Conservation (phyloP, 2,329 filamentous ascomycete genomes). For the Pyrenochaeta sp. region DNA sequence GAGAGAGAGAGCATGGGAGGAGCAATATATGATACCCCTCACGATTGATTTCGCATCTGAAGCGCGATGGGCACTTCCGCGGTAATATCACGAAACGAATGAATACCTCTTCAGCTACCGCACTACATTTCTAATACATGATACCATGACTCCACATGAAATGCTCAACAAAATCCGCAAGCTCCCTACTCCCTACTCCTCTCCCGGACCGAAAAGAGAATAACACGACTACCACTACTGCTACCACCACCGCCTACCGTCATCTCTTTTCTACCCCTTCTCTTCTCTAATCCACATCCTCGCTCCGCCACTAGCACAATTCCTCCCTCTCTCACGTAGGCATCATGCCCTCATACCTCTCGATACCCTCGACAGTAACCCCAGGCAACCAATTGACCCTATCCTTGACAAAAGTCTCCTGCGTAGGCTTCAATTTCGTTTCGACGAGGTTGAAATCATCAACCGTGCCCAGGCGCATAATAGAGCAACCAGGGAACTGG, state of each 20-base stretch:
- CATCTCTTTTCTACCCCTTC: too few species aligned
- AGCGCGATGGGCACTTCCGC: not conserved
- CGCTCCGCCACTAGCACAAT: not conserved
- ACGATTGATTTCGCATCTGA: not conserved
- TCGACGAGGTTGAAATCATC: slow-evolving; percentile 69
- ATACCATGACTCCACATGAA: not conserved
- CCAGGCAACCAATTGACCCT: slow-evolving; percentile 59
- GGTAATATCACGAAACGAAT: not conserved
- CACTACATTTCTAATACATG: not conserved
- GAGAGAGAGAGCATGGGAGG: not conserved
- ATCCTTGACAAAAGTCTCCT: slow-evolving; percentile 63
- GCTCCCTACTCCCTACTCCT: not conserved
- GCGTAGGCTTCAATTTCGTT: slow-evolving; percentile 62
- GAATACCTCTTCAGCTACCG: not conserved
- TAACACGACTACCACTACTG: too few species aligned
- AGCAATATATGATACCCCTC: not conserved
- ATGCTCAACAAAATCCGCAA: not conserved
- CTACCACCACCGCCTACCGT: too few species aligned
- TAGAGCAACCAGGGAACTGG: slow-evolving; percentile 56
- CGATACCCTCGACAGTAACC: slow-evolving; percentile 7
- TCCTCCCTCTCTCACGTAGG: not conserved
- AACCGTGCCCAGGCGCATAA: slow-evolving; percentile 67
- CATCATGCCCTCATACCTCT: slow-evolving; percentile 3
- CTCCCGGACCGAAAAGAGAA: not conserved
- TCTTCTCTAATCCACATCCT: too few species aligned